Base-by-base conservation (phyloP, 2,329 filamentous ascomycete species). In the Epichloe elymi region DNA sequence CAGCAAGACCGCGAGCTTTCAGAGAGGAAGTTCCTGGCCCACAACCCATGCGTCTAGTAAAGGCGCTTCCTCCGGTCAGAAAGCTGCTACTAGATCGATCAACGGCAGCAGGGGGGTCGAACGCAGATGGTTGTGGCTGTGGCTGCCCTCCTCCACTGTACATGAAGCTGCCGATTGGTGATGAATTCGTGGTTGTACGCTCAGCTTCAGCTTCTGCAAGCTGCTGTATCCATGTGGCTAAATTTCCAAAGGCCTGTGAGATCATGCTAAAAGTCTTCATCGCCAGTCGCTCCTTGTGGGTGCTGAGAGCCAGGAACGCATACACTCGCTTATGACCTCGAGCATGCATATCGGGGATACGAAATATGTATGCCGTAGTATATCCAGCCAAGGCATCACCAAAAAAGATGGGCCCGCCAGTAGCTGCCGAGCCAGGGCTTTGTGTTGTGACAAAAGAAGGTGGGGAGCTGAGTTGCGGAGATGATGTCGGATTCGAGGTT, bases 341-440 rank as follows among this genome's bases (percentile, higher is more conserved):
- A 14, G 82, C 82, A 55, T 83, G 80, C 37, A 83, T 71, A 60
- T 85, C 82, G 6, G 81, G 78, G 41, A 85, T 82, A 26, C 82
- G 80, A 60, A 85, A 85, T 56, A 85, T 82, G 63, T 83, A 85
- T 14, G 81, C 82, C 0, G 81, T 85, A 0, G 82, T 85, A 64
- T 83, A 85, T 33, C 82, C 82, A 1, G 80, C 76, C 0, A 76
- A 63, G 1, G 79, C 73, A 59, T 85, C 82, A 33, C 82, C 82
- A 53, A 85, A 85, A 26, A 85, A 83, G 49, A 85, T 82, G 33
- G 82, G 80, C 0, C 81, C 81, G 3, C 80, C 81, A 3, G 79
- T 79, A 1, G 75, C 73, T 15, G 79, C 71, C 38, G 76, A 69
- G 51, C 76, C 70, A 54, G 76, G 63, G 60, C 71, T 71, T 57